A percentile compares a stretch with the other conserved stretches of the same genome.
Conservation (phyloP, 2,329 filamentous ascomycete genomes). For the Fusarium bulbicola region DNA sequence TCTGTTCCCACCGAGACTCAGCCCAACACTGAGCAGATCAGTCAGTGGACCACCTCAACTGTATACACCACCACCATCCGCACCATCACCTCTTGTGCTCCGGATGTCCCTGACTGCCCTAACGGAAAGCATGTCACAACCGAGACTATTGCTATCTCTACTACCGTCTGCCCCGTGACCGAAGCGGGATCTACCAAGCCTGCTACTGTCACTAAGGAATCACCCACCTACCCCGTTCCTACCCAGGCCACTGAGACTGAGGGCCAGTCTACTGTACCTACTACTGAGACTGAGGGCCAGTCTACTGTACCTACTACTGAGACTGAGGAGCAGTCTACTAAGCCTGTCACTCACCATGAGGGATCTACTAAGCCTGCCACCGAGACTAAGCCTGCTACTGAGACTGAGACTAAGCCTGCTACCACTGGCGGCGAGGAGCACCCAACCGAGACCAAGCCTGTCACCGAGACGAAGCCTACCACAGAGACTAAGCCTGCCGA, state of each 20-base stretch:
- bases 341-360: slow-evolving; percentile 1
- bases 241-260: slow-evolving; percentile 12
- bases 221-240: not conserved
- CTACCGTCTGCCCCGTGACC: slow-evolving; percentile 37
- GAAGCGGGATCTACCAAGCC: slow-evolving; percentile 6
- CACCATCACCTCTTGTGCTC: slow-evolving; percentile 32
- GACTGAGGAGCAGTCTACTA: not conserved
- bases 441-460: not conserved
- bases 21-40: slow-evolving; percentile 1
- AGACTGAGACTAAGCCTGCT: slow-evolving; percentile 14
- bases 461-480: too few species aligned
- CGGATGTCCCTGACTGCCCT: slow-evolving; percentile 34
- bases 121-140: slow-evolving; percentile 25
- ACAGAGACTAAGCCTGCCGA: not conserved
- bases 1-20: not conserved
- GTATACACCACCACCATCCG: slow-evolving; percentile 37
- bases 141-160: slow-evolving; percentile 37
- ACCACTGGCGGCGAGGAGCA: too few species aligned
- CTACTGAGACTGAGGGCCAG: not conserved
- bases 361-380: slow-evolving; percentile 12
- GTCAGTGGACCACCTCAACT: slow-evolving; percentile 24
- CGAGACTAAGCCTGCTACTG: slow-evolving; percentile 4
- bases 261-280: not conserved
- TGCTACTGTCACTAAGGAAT: slow-evolving; percentile 1
- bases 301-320: not conserved